Evolutionary conservation across 2,329 filamentous ascomycete genomes (phyloP).

Genomic region (Xylariaceae sp.): DNA sequence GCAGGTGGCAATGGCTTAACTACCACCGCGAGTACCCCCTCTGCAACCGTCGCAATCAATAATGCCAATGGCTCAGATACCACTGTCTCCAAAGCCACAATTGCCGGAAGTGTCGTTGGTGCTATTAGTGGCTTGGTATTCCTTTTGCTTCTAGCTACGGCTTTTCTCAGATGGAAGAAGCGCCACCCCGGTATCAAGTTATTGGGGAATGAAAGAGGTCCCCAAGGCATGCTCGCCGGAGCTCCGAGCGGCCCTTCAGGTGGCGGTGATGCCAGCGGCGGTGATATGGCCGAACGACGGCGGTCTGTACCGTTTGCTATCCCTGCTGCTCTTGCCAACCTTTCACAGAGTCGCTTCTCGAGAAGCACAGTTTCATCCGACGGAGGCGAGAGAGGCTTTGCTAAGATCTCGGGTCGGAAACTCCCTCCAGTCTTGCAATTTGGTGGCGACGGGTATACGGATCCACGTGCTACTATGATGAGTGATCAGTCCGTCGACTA

Average conservation of each 20-base stretch:
- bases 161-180: constrained; percentile 56
- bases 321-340: constrained; percentile 46
- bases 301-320: constrained; percentile 45
- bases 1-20: too few relatives aligned
- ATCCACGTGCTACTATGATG: constrained; percentile 41
- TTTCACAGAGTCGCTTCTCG: constrained; percentile 41
- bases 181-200: constrained; percentile 41
- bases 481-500: constrained; percentile 50
- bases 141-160: constrained; percentile 51
- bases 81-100: constrained; percentile 30
- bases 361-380: constrained; percentile 33
- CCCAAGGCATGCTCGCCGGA: constrained; percentile 32
- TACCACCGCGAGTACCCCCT: too few relatives aligned
- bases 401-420: constrained; percentile 64
- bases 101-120: constrained; percentile 58
- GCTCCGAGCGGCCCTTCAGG: constrained; percentile 28
- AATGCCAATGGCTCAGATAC: constrained; percentile 21
- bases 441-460: constrained; percentile 63
- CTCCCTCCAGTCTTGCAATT: constrained; percentile 60
- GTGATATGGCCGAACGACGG: constrained; percentile 43
- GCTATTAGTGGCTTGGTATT: constrained; percentile 58
- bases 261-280: constrained; percentile 17
- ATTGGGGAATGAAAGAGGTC: constrained; percentile 36
- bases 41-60: constrained; percentile 5
- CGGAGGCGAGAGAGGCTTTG: constrained; percentile 57